Evolutionary conservation across 2,329 filamentous ascomycete genomes (phyloP), one percentile per base, ranked within the genome.

Genomic region (Penicillium sp.): DNA sequence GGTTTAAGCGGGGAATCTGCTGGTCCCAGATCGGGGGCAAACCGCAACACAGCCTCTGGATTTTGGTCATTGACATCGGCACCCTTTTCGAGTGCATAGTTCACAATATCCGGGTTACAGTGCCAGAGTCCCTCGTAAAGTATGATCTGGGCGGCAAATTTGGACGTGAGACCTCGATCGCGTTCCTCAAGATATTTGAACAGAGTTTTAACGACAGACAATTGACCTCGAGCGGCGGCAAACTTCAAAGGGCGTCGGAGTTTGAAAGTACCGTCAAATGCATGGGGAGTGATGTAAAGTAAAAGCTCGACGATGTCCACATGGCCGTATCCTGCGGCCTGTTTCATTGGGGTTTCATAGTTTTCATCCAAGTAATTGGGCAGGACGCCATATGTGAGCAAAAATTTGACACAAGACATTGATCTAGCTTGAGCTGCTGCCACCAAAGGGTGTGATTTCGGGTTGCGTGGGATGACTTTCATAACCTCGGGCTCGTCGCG

Each of bases 61-160:
- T 40, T n/a, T 1, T 27, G 5, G 8, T 26, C 3, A 19, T 50
- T 50, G 16, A 44, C 39, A 29, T 50, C 29, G 5, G 47, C 47
- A 2, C 47, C 47, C 1, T 44, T n/a, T 10, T 18, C 2, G 7
- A 50, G n/a, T 7, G 47, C 47, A 29, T 16, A 50, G 18, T 4
- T 3, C 5, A 43, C 30, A 14, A 44, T 10, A 13, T 14, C 1
- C 3, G 5, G 9, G 4, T 50, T 2, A 11, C n/a, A 1, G 38
- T 50, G 30, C 47, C 47, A 50, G 4, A 50, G 47, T 29, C 38
- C 47, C 11, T 43, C 47, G 39, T 42, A 50, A 1, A 50, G 10
- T 6, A 50, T 44, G 14, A 43, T 50, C 8, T 50, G 47, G 1
- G 47, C 39, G 9, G 47, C 39, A 8, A 23, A 11, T 26, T 32